Percentiles rank a stretch among this genome's conserved stretches.
Conservation (phyloP, 1,139 yeast genomes). For the Nakaseomyces uthaithaninus region DNA sequence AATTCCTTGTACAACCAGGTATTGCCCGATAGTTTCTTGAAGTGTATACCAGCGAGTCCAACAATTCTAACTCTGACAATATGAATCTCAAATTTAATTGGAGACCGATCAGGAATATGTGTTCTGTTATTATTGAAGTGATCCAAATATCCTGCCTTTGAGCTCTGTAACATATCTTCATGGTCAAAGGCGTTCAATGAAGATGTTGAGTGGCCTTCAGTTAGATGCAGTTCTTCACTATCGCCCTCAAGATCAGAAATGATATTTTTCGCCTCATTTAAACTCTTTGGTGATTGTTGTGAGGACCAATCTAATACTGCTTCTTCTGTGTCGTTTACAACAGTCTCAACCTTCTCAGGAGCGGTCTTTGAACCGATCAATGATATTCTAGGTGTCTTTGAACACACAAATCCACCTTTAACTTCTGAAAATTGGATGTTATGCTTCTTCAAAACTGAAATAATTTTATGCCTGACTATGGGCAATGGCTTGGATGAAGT, state of each 20-base stretch:
- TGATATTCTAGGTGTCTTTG: constrained; percentile 30
- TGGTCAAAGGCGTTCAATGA: constrained; percentile 3
- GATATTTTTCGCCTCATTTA: neutral
- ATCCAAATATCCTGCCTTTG: constrained; percentile 5
- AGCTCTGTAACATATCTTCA: neutral
- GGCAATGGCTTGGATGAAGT: constrained; percentile 89
- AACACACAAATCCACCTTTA: constrained; percentile 86
- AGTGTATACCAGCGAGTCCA: constrained; percentile 88
- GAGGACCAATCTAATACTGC: neutral
- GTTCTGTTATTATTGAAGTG: neutral
- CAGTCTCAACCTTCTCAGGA: constrained; percentile 4
- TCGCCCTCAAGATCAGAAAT: neutral
- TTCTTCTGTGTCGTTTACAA: neutral
- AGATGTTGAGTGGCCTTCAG: constrained; percentile 1
- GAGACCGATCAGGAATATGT: neutral
- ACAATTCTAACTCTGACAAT: constrained; percentile 89
- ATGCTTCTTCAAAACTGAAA: constrained; percentile 61
- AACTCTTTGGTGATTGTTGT: constrained; percentile 3
- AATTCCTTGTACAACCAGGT: constrained; percentile 94
- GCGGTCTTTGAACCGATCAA: constrained; percentile 2
- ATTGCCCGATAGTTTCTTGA: constrained; percentile 86
- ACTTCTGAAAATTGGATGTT: constrained; percentile 82
- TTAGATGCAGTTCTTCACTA: neutral
- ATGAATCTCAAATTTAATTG: constrained; percentile 75
- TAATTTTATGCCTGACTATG: constrained; percentile 74